Conservation (phyloP, 345 rosid species). For the Populus pruinosa region DNA sequence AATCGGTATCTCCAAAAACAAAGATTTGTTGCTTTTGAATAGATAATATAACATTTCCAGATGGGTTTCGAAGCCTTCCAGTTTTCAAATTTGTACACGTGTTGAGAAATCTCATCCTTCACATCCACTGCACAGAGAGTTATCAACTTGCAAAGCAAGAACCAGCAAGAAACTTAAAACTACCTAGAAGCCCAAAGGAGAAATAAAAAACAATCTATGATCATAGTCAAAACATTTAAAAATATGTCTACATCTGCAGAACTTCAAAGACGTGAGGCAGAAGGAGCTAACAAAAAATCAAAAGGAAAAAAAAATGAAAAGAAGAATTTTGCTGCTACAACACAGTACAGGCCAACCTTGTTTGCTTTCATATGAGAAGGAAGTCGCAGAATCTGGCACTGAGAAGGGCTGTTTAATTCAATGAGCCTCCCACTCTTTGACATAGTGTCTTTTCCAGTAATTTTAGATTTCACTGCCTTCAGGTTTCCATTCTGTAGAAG, state of each 20-base stretch:
- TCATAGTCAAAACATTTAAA: background rate
- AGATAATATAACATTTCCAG: background rate
- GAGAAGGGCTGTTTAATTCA: conserved; percentile 31
- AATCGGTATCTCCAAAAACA: background rate
- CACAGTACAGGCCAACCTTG: conserved; percentile 28
- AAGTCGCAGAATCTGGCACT: conserved; percentile 29
- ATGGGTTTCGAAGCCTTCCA: background rate
- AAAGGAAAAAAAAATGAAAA: background rate
- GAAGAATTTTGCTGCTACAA: background rate
- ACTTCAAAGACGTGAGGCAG: background rate
- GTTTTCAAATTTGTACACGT: background rate
- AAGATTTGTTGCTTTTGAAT: background rate
- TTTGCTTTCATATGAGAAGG: conserved; percentile 19
- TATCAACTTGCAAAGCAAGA: background rate
- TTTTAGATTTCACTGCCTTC: conserved; percentile 16
- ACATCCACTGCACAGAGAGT: background rate
- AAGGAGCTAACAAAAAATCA: background rate
- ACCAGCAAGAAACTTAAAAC: background rate
- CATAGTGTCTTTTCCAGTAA: conserved; percentile 7
- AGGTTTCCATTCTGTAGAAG: conserved; percentile 16
- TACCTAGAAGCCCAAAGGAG: background rate
- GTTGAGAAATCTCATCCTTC: background rate
- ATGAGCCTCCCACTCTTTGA: conserved; percentile 13
- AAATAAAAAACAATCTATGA: background rate
- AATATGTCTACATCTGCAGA: background rate